These are phyloP conservation scores for Neurospora sp. DNA, from an alignment of 495 filamentous ascomycete species.

Conservation along the genomic window DNA sequence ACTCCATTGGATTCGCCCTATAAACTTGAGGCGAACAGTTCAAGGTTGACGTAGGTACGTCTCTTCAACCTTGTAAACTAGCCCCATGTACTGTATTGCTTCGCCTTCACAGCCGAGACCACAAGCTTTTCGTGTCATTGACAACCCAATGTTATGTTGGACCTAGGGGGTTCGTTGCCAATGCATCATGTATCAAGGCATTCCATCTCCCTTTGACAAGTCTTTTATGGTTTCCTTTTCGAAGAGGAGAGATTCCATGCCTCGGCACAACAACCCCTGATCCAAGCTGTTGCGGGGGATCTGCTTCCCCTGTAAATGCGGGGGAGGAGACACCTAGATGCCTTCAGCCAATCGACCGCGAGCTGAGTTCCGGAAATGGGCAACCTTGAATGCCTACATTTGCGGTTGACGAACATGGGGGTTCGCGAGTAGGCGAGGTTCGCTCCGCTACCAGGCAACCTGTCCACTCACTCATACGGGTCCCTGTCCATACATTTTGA, in stretches of 20 bases:
- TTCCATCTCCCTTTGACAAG: background rate
- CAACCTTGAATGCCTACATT: background rate
- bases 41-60: background rate
- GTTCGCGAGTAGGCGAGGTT: background rate
- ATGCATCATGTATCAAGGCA: background rate
- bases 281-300: conserved; percentile 7
- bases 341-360: conserved; percentile 3
- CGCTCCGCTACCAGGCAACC: background rate
- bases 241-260: background rate
- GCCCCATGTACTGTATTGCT: background rate
- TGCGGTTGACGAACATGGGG: background rate
- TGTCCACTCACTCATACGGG: background rate
- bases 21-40: background rate
- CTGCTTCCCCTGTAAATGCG: conserved; percentile 10
- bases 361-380: background rate
- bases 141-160: background rate
- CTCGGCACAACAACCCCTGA: conserved; percentile 5
- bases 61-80: background rate
- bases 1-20: background rate
- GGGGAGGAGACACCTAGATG: conserved; percentile 3
- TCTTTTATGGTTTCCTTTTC: background rate
- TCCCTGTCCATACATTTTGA: background rate
- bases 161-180: background rate
- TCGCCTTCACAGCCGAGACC: background rate
- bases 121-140: background rate